Percentiles rank a stretch among this genome's conserved stretches.
Evolutionary conservation across 23 red algal genomes (phyloP).

Genomic region (Agarophyton chilense): DNA sequence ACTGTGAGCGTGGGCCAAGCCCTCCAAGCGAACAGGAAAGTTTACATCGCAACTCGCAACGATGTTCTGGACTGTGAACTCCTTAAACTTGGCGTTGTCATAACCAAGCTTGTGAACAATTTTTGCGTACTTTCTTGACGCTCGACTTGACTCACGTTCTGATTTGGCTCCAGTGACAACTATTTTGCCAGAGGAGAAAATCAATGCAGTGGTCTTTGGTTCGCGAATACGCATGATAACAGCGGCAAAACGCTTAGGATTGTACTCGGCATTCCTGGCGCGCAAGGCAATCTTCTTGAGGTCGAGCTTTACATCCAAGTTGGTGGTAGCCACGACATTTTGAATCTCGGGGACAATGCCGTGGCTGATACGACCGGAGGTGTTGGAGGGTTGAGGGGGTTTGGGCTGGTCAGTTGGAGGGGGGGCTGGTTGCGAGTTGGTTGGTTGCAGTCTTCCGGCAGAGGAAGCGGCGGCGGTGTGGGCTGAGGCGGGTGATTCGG

Average conservation of each 20-base stretch:
- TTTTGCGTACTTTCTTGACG: slow-evolving; percentile 93
- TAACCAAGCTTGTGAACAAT: slow-evolving; percentile 98
- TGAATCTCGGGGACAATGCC: slow-evolving; percentile 87
- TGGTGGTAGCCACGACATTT: slow-evolving; percentile 95
- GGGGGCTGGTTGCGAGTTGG: neutral
- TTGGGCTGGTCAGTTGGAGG: neutral
- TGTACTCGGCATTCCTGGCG: slow-evolving; percentile 99
- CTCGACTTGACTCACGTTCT: slow-evolving; percentile 85
- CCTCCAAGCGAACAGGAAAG: slow-evolving; percentile 98
- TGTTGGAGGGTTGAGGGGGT: neutral
- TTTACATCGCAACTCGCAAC: slow-evolving; percentile 93
- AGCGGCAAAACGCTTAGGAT: slow-evolving; percentile 99
- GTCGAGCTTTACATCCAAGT: slow-evolving; percentile 88
- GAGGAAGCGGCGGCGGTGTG: neutral
- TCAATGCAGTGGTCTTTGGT: slow-evolving; percentile 97
- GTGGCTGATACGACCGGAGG: slow-evolving; percentile 48
- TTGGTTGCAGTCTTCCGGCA: neutral
- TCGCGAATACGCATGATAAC: slow-evolving; percentile 99
- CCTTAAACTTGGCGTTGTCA: slow-evolving; percentile 89
- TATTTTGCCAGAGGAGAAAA: slow-evolving; percentile 98
- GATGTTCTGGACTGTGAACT: slow-evolving; percentile 98
- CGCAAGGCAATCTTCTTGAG: slow-evolving; percentile 91
- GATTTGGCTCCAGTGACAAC: slow-evolving; percentile 96
- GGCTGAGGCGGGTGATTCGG: neutral
- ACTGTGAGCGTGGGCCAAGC: slow-evolving; percentile 85